Evolutionary conservation across 2,329 filamentous ascomycete genomes (phyloP), one percentile per base, ranked within the genome.

Genomic region (Stachybotrys chlorohalonatus): DNA sequence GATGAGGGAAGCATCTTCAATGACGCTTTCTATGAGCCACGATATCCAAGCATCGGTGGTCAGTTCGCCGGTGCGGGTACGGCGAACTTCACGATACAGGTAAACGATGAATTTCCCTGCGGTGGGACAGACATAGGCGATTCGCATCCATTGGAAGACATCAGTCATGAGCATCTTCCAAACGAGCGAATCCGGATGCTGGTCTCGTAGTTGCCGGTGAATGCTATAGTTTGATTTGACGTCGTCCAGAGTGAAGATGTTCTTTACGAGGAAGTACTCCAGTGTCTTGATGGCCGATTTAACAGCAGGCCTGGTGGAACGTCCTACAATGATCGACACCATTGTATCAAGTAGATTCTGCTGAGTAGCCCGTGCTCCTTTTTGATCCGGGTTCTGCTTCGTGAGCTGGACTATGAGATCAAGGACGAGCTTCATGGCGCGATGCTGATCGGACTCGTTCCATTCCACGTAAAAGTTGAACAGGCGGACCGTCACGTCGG

Each of bases 211-310:
- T 13, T 9, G 36, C 2, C 36, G 13, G 13, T 13, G 36, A 9
- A 42, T 42, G 36, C 36, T 24, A 24, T 81, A 83, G 30, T 69
- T 73, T 15, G 63, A 60, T 11, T 70, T 66, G 36, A 83, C 67
- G 55, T 81, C 71, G 54, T 72, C 64, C 54, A 79, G 62, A 61
- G 71, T 72, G 31, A 87, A 69, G 11, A 85, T 73, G 2, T 74
- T 71, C 65, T 87, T 90, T 51, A 75, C 72, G 4, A 90, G 64
- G 55, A 90, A 80, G 62, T 85, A 79, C 51, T 87, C 83, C 45
- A 90, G 71, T 15, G 80, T 80, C 63, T 85, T 84, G 57, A 90
- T 79, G 7, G 85, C 82, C 42, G 86, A 86, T 65, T 90, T 90
- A 47, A 84, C 83, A 52, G 85, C 75, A 9, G 84, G 79, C 58